These are phyloP conservation scores for Aspergillus glaucus DNA, from an alignment of 2,329 filamentous ascomycete genomes.

Conservation along the genomic window DNA sequence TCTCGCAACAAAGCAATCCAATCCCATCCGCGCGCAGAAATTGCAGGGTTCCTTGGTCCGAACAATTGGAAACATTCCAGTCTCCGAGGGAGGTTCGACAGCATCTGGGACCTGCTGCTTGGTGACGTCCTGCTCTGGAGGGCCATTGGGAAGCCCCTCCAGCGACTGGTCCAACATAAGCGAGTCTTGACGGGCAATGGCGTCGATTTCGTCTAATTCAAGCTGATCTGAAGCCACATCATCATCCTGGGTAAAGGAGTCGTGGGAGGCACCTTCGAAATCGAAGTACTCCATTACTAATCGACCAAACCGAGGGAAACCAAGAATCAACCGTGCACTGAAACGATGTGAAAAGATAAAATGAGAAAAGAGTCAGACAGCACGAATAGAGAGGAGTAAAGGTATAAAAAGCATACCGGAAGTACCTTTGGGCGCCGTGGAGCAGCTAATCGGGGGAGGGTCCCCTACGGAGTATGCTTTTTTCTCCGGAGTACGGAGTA, in stretches of 20 bases:
- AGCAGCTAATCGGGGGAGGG: neutral
- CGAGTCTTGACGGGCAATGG: slow-evolving; percentile 32
- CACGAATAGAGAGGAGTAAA: slow-evolving; percentile 9
- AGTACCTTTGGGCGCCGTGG: slow-evolving; percentile 17
- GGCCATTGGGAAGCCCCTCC: slow-evolving; percentile 29
- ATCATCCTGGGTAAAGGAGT: slow-evolving; percentile 30
- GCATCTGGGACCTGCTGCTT: slow-evolving; percentile 8
- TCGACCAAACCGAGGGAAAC: neutral
- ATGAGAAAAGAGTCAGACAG: slow-evolving; percentile 14
- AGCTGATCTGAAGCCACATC: slow-evolving; percentile 34
- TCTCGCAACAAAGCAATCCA: slow-evolving; percentile 43
- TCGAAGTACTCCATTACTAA: slow-evolving; percentile 44
- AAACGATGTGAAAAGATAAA: slow-evolving; percentile 2
- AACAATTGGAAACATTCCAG: slow-evolving; percentile 38
- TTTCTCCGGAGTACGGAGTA: too few relatives aligned
- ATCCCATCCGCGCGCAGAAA: slow-evolving; percentile 40
- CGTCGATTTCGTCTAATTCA: slow-evolving; percentile 34
- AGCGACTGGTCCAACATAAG: slow-evolving; percentile 38
- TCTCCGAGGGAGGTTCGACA: slow-evolving; percentile 17
- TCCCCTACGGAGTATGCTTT: too few relatives aligned
- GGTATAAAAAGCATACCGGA: slow-evolving; percentile 19
- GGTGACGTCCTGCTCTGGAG: slow-evolving; percentile 11
- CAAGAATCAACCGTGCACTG: neutral
- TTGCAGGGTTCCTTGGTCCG: slow-evolving; percentile 41
- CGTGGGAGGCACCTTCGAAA: slow-evolving; percentile 40